Evolutionary conservation across 371 early-diverging fungal species (phyloP).

Genomic region (Haplosporangium sp.): DNA sequence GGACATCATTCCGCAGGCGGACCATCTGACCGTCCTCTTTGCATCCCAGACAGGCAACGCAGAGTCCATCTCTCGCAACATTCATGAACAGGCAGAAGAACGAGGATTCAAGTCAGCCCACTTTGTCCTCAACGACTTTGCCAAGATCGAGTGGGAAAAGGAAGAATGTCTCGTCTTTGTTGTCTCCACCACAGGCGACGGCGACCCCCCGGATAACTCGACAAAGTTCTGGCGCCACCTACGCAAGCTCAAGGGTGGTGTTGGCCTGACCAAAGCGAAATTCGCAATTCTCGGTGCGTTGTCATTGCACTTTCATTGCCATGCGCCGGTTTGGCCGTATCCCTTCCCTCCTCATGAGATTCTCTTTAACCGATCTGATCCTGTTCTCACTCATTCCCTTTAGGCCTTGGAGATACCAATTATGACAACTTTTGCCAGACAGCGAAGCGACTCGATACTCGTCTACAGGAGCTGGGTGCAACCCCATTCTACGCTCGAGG

Average conservation of each 20-base stretch:
- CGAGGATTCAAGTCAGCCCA: conserved; percentile 76
- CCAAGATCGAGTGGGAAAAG: conserved; percentile 63
- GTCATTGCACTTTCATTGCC: no score
- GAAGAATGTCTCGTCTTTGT: conserved; percentile 80
- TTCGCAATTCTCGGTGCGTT: conserved; percentile 66
- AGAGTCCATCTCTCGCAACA: conserved; percentile 89
- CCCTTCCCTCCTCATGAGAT: no score
- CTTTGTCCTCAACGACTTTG: conserved; percentile 78
- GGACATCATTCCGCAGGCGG: conserved; percentile 34
- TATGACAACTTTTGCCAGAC: conserved; percentile 92
- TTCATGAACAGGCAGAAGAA: conserved; percentile 77
- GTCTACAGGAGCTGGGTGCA: conserved; percentile 80
- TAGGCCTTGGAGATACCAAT: conserved; percentile 92
- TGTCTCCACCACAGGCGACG: conserved; percentile 94
- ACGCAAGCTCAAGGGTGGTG: conserved; percentile 70
- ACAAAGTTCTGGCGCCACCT: conserved; percentile 88
- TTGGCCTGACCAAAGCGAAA: conserved; percentile 60
- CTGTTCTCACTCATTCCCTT: background rate
- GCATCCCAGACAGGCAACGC: conserved; percentile 96
- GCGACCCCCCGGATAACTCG: conserved; percentile 95
- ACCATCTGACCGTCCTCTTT: conserved; percentile 70
- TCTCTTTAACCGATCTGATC: no score
- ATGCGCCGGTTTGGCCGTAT: no score
- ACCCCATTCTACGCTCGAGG: conserved; percentile 78
- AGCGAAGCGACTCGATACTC: conserved; percentile 80